A percentile compares a stretch with the other conserved stretches of the same genome.
phyloP scores from a whole-genome alignment of 805 yeast species.

The Nakazawaea molendinolei region DNA sequence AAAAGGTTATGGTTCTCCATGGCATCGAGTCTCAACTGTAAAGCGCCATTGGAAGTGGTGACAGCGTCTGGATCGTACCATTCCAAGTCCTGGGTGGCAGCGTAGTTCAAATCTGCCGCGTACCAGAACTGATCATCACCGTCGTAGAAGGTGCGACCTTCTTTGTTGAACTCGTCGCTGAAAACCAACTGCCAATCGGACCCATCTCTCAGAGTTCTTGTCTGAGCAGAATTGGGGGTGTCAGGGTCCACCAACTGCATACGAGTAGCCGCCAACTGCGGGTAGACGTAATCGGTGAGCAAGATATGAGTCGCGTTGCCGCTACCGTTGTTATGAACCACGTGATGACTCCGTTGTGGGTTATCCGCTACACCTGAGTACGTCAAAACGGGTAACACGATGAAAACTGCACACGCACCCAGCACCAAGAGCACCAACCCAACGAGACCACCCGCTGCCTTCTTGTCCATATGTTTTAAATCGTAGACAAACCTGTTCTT shows the following conservation, averaged over 20 bases:
- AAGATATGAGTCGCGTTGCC: constrained; percentile 26
- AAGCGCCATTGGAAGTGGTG: constrained; percentile 33
- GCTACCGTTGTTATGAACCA: not conserved
- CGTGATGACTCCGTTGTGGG: constrained; percentile 5
- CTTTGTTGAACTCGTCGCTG: constrained; percentile 43
- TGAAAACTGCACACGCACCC: constrained; percentile 53
- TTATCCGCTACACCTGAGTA: constrained; percentile 51
- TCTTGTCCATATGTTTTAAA: constrained; percentile 49
- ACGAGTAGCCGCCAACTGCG: constrained; percentile 45
- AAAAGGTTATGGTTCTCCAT: constrained; percentile 34
- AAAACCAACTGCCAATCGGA: constrained; percentile 35
- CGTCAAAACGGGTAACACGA: constrained; percentile 69
- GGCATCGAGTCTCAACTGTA: constrained; percentile 34
- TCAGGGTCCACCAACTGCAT: constrained; percentile 53
- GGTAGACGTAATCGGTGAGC: constrained; percentile 43
- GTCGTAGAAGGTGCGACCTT: constrained; percentile 40
- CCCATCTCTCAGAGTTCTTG: constrained; percentile 30
- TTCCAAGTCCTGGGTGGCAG: constrained; percentile 42
- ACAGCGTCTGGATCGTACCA: constrained; percentile 48
- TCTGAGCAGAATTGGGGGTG: constrained; percentile 42
- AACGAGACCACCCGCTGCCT: constrained; percentile 48
- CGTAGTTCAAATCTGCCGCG: constrained; percentile 38
- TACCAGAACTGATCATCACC: constrained; percentile 44
- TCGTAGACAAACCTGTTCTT: constrained; percentile 50
- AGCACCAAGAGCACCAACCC: constrained; percentile 46